Evolutionary conservation across 2,329 filamentous ascomycete genomes (phyloP), one percentile per base, ranked within the genome.

Genomic region (Arthroderma uncinatum): DNA sequence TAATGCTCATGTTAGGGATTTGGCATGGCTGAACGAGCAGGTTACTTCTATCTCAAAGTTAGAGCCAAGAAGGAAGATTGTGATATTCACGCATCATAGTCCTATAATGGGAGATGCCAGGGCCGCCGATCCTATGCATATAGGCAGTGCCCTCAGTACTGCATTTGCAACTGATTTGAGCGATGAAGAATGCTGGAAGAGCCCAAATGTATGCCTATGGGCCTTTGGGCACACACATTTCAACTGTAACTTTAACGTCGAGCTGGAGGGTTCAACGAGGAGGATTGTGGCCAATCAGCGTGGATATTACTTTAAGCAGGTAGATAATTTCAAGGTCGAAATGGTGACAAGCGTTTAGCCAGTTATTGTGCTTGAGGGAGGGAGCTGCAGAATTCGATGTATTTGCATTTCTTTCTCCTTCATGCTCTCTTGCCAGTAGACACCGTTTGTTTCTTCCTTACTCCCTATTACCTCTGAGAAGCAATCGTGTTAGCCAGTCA

Each of bases 191-290:
- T 76, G 74, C 56, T 77, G 71, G 71, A 67, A 55, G 33, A 70
- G 64, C 56, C 58, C 57, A 0, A 65, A 58, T 2, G 75, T 78
- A 3, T 67, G 64, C 36, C 21, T 75, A 2, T 78, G 75, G 76
- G 75, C 71, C 1, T 78, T 76, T 65, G 75, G 76, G 1, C 76
- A 79, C 61, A 78, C 76, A 10, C 76, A 78, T 63, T 76, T 67
- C 60, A 76, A 74, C 60, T 75, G 70, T 62, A 67, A 71, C 54
- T 76, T 72, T 55, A 50, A 59, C 6, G n/a, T 53, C 12, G 53
- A 55, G 25, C 8, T 40, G 12, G 34, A 39, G 23, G 56, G 25
- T n/a, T 30, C 30, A 28, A 19, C 4, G 16, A 74, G 69, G 40
- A 64, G 68, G 47, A 64, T 75, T 8, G 40, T 75, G 34, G 66